These are phyloP conservation scores for Pogostemon cablin DNA, from an alignment of 257 asterid genomes.

Conservation along the genomic window DNA sequence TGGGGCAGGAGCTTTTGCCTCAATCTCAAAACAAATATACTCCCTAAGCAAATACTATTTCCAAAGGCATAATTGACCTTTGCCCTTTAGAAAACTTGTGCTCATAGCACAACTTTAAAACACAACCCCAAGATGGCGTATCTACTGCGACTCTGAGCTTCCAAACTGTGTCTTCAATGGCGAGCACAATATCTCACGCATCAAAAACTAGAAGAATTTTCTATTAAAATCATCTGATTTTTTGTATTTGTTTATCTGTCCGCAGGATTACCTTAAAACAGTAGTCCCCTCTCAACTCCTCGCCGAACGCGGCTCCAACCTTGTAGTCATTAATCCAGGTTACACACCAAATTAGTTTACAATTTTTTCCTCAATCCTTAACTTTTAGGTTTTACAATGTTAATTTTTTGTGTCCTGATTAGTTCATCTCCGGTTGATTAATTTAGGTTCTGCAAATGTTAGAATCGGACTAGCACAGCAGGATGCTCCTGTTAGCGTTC, in stretches of 20 bases:
- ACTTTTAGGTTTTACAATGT: neutral
- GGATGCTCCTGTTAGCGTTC: conserved; percentile 67
- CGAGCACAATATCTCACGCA: conserved; percentile 32
- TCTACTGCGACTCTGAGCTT: conserved; percentile 24
- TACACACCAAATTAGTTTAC: conserved; percentile 6
- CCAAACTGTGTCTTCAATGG: conserved; percentile 36
- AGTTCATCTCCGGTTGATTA: conserved; percentile 5
- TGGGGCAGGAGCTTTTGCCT: no score
- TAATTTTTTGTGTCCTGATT: conserved; percentile 5
- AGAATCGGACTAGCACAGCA: conserved; percentile 90
- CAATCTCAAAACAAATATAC: no score
- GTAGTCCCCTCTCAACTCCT: conserved; percentile 82
- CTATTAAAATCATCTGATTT: conserved; percentile 14
- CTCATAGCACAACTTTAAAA: no score
- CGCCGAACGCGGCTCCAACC: conserved; percentile 93
- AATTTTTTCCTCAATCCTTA: neutral
- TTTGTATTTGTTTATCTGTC: neutral
- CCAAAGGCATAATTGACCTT: no score
- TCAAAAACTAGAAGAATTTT: conserved; percentile 19
- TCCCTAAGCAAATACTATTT: no score
- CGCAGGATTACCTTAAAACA: conserved; percentile 83
- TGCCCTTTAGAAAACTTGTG: no score
- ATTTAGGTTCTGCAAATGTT: conserved; percentile 73
- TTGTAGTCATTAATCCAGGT: conserved; percentile 98
- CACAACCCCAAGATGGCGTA: no score